These are phyloP conservation scores for Phytophthora constricta DNA, from an alignment of 352 stramenopile species.

Conservation along the genomic window DNA sequence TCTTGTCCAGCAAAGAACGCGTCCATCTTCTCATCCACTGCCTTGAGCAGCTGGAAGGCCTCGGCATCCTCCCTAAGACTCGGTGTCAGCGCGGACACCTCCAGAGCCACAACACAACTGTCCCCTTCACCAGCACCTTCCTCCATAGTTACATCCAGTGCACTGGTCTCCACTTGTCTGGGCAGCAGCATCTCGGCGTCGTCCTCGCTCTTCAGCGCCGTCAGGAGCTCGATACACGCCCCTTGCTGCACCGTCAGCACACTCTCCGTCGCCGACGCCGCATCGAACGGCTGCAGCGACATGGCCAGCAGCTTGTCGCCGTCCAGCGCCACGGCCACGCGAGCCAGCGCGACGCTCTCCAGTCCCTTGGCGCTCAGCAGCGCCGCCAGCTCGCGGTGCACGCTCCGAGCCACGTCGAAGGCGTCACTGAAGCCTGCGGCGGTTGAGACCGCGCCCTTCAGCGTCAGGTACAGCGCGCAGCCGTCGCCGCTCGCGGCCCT, in stretches of 20 bases:
- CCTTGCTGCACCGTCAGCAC: constrained; percentile 39
- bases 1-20: constrained; percentile 41
- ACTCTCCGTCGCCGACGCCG: constrained; percentile 12
- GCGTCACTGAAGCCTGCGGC: constrained; percentile 17
- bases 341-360: constrained; percentile 29
- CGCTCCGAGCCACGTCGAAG: constrained; percentile 28
- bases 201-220: constrained; percentile 17
- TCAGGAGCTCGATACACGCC: constrained; percentile 36
- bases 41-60: constrained; percentile 48
- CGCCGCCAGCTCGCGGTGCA: constrained; percentile 36
- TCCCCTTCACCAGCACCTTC: constrained; percentile 13
- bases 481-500: constrained; percentile 39
- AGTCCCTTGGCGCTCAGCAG: constrained; percentile 29
- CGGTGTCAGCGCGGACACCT: constrained; percentile 23
- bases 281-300: constrained; percentile 21
- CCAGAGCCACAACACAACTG: constrained; percentile 33
- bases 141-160: constrained; percentile 33
- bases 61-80: constrained; percentile 19
- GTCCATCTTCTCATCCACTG: constrained; percentile 50
- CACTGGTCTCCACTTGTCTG: constrained; percentile 26
- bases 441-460: constrained; percentile 32
- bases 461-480: constrained; percentile 43
- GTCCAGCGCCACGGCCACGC: constrained; percentile 22
- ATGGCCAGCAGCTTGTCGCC: constrained; percentile 36
- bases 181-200: constrained; percentile 26